These are phyloP conservation scores for Metarhizium robertsii DNA, from an alignment of 2,329 filamentous ascomycete genomes.

Conservation along the genomic window DNA sequence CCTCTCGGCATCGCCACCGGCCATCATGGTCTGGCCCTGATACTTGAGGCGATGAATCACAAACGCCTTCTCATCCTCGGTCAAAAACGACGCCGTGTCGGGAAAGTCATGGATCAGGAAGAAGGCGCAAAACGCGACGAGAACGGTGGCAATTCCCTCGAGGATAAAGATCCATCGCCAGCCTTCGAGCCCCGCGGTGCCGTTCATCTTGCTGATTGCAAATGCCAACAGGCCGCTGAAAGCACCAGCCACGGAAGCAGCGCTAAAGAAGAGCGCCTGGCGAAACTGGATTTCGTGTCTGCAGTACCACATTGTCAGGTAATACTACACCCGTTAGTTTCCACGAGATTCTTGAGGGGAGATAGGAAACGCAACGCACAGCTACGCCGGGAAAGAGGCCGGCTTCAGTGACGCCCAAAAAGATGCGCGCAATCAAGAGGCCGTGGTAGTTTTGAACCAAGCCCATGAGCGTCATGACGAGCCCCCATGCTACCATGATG, in stretches of 20 bases:
- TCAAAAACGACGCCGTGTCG: conserved; percentile 66
- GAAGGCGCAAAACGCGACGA: conserved; percentile 58
- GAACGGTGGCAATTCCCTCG: conserved; percentile 59
- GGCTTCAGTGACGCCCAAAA: conserved; percentile 57
- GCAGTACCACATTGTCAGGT: conserved; percentile 50
- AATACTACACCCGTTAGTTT: conserved; percentile 26
- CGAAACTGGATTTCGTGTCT: conserved; percentile 46
- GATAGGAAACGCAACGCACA: conserved; percentile 15
- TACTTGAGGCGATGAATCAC: conserved; percentile 61
- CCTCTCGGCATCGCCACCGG: conserved; percentile 7
- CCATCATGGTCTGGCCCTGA: conserved; percentile 36
- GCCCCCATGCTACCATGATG: conserved; percentile 59
- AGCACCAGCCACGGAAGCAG: conserved; percentile 69
- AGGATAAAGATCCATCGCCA: conserved; percentile 63
- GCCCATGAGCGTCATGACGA: conserved; percentile 42
- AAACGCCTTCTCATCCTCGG: conserved; percentile 58
- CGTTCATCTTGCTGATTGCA: conserved; percentile 61
- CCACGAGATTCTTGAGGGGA: background rate
- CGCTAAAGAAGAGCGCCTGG: conserved; percentile 71
- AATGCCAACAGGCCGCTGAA: conserved; percentile 66
- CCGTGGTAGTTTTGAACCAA: conserved; percentile 40
- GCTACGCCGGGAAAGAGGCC: conserved; percentile 58
- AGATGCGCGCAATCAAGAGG: conserved; percentile 41
- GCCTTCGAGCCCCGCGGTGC: conserved; percentile 47
- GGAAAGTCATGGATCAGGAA: conserved; percentile 75